Conservation (phyloP, 2,329 filamentous ascomycete species). For the Pseudocercospora musae region DNA sequence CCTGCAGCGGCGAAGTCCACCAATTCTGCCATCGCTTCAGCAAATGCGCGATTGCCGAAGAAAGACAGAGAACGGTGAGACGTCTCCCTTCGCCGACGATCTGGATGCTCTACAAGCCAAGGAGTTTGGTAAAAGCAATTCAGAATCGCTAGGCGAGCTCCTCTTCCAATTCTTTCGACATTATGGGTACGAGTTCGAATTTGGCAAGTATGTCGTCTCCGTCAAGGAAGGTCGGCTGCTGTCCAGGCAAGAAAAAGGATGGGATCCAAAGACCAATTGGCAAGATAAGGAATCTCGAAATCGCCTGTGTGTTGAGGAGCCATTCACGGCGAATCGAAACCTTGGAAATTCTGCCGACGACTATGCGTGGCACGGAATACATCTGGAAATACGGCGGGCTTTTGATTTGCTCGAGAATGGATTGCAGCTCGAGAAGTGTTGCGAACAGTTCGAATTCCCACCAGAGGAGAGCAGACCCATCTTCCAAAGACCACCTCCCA, state of each 20-base stretch:
- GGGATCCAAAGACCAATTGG: conserved; percentile 60
- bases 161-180: conserved; percentile 94
- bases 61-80: conserved; percentile 60
- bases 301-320: conserved; percentile 90
- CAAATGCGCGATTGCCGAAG: conserved; percentile 63
- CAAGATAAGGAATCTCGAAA: conserved; percentile 55
- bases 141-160: conserved; percentile 77
- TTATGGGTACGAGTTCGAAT: conserved; percentile 91
- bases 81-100: conserved; percentile 83
- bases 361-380: conserved; percentile 86
- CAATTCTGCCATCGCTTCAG: conserved; percentile 82
- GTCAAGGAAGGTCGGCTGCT: conserved; percentile 76
- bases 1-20: conserved; percentile 79
- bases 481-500: conserved; percentile 56
- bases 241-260: conserved; percentile 80
- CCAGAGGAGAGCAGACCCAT: conserved; percentile 63
- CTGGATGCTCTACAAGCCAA: conserved; percentile 59
- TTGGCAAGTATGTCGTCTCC: conserved; percentile 78
- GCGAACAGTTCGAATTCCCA: conserved; percentile 83
- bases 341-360: conserved; percentile 95
- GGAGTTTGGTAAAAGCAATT: conserved; percentile 75
- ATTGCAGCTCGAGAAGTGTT: conserved; percentile 76
- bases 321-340: conserved; percentile 86
- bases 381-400: conserved; percentile 82
- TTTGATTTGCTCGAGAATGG: conserved; percentile 73